These are phyloP conservation scores for Phaeotremella skinneri DNA, from an alignment of 768 basidiomycete species.

Conservation along the genomic window DNA sequence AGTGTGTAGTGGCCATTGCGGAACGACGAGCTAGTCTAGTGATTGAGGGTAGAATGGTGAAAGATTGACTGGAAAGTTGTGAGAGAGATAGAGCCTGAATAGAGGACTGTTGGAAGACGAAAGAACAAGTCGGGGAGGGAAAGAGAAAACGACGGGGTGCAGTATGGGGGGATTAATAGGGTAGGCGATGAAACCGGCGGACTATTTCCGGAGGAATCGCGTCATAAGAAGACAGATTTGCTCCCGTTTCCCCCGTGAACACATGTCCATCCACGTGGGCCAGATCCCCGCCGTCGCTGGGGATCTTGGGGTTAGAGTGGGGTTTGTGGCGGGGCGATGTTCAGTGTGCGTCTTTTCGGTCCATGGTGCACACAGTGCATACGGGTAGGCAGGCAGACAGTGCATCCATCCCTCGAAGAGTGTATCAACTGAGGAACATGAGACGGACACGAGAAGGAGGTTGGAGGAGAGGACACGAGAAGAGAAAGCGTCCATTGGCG, in stretches of 20 bases:
- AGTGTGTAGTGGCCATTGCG: constrained; percentile 35
- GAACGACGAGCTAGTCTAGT: constrained; percentile 8
- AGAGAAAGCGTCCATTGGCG: too few species aligned
- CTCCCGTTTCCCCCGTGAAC: neutral
- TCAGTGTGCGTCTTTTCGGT: too few species aligned
- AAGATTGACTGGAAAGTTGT: constrained; percentile 1
- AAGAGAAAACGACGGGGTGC: constrained; percentile 13
- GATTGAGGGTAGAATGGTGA: constrained; percentile 24
- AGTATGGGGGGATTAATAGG: neutral
- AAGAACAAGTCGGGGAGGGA: constrained; percentile 9
- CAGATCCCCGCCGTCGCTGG: too few species aligned
- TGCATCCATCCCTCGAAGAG: neutral
- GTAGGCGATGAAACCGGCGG: neutral
- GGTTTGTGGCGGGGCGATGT: too few species aligned
- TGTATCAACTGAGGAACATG: neutral
- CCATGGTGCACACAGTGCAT: too few species aligned
- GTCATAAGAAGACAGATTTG: neutral
- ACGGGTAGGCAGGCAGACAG: too few species aligned
- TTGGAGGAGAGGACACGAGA: neutral
- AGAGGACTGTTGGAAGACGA: neutral
- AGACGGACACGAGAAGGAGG: neutral
- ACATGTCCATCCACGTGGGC: too few species aligned
- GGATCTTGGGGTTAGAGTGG: too few species aligned
- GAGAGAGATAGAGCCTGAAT: too few species aligned
- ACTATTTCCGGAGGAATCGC: neutral